Base-by-base conservation (phyloP, 2,329 filamentous ascomycete species). In the Erysiphe pulchra region DNA sequence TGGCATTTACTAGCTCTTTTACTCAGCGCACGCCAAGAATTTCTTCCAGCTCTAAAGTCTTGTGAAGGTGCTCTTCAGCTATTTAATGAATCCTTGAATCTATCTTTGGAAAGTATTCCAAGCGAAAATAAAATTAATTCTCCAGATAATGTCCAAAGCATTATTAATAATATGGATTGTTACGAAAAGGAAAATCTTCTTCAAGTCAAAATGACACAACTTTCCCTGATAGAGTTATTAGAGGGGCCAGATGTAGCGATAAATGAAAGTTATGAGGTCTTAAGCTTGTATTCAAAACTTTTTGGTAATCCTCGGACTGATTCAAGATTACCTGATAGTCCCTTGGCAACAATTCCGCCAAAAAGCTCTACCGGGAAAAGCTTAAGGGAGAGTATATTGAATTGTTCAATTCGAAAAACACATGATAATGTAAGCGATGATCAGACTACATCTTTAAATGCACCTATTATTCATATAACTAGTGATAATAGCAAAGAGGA, bases 181-280 rank as follows among this genome's bases (percentile, higher is more conserved):
- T 73, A 75, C 24, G 86, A 95, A 57, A 92, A 85, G 57, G 82
- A 86, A 59, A 73, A 74, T 43, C 77, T 98, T 38, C 63, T 98
- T n/a, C 82, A 95, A 60, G 76, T 94, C 49, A 92, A 92, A 60
- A 92, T 95, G 73, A 94, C 87, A 11, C 86, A 95, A 56, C 66
- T 98, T 48, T 71, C 80, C 4, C 69, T 98, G 17, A 62, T 90
- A 3, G 87, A 95, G 60, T 64, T 90, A 14, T 64, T 83, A 3
- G 85, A 94, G 57, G 85, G 85, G 1, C 75, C 85, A 0, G 77
- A 83, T 47, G 73, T 78, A 47, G 87, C 90, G 16, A 82, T 95
- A 44, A 93, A 93, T 57, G 77, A 80, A 49, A 86, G 81, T 57
- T 75, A 83, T 51, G 85, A 94, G 60, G 67, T 98, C 36, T 64